These are phyloP conservation scores for Eucommia ulmoides DNA, from an alignment of 257 asterid species.

Conservation along the genomic window DNA sequence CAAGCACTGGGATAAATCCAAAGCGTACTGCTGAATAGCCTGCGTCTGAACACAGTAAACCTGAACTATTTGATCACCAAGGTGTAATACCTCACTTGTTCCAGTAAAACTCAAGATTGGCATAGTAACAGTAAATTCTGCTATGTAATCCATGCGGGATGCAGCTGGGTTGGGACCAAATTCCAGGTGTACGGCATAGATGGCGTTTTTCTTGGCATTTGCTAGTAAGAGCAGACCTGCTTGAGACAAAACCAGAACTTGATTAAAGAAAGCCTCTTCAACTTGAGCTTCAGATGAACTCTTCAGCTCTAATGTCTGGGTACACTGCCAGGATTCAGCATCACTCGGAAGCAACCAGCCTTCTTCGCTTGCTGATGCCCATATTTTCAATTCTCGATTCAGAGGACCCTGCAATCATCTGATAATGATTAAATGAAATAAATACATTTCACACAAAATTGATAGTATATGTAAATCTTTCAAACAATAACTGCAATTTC, in stretches of 20 bases:
- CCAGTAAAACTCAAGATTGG: constrained; percentile 97
- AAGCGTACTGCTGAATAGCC: constrained; percentile 94
- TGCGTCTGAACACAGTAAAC: constrained; percentile 96
- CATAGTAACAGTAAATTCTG: constrained; percentile 93
- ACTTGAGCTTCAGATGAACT: constrained; percentile 47
- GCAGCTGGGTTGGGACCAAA: constrained; percentile 79
- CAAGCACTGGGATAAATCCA: constrained; percentile 83
- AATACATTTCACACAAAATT: background rate
- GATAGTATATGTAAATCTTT: too few relatives aligned
- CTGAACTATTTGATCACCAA: constrained; percentile 83
- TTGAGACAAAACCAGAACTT: constrained; percentile 82
- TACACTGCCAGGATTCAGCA: constrained; percentile 85
- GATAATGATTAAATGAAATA: constrained; percentile 4
- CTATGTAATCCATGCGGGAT: constrained; percentile 73
- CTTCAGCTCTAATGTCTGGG: constrained; percentile 69
- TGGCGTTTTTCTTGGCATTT: constrained; percentile 90
- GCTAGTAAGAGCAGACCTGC: constrained; percentile 73
- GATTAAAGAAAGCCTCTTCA: constrained; percentile 92
- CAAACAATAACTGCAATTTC: too few relatives aligned
- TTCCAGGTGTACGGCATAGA: constrained; percentile 92
- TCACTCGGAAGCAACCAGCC: constrained; percentile 97
- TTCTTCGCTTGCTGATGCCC: constrained; percentile 78
- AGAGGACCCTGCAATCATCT: constrained; percentile 60
- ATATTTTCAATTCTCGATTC: constrained; percentile 74
- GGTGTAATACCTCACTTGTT: constrained; percentile 61